Percentiles rank a stretch among this genome's conserved stretches.
phyloP scores from a whole-genome alignment of 2,329 filamentous ascomycete species.

The Spiromastix sp. region DNA sequence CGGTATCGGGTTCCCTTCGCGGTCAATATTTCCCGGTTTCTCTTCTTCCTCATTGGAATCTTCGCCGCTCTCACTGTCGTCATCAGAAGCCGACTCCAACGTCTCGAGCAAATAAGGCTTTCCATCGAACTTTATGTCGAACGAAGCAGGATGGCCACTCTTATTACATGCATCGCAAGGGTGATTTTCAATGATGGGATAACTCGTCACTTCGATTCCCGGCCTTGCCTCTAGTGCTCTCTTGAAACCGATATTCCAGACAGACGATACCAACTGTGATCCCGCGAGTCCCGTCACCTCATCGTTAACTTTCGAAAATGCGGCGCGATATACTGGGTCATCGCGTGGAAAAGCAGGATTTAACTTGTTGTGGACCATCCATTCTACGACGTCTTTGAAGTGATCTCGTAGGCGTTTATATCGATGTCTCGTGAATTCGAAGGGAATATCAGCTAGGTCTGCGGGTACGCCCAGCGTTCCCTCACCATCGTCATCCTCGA shows the following conservation, averaged over 20 bases:
- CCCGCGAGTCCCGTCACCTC: slow-evolving; percentile 57
- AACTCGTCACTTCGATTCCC: slow-evolving; percentile 41
- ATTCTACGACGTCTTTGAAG: slow-evolving; percentile 64
- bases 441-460: slow-evolving; percentile 45
- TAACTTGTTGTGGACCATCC: slow-evolving; percentile 71
- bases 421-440: slow-evolving; percentile 57
- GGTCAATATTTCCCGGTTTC: slow-evolving; percentile 30
- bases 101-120: slow-evolving; percentile 56
- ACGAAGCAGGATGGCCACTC: slow-evolving; percentile 56
- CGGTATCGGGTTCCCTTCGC: slow-evolving; percentile 38
- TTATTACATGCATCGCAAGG: slow-evolving; percentile 64
- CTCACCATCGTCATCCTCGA: slow-evolving; percentile 52
- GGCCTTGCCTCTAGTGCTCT: slow-evolving; percentile 56
- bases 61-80: slow-evolving; percentile 29
- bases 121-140: slow-evolving; percentile 52
- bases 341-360: slow-evolving; percentile 57
- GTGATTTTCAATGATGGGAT: slow-evolving; percentile 35
- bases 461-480: slow-evolving; percentile 47
- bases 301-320: slow-evolving; percentile 62
- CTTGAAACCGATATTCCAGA: slow-evolving; percentile 59
- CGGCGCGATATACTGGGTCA: slow-evolving; percentile 55
- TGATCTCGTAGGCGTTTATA: slow-evolving; percentile 60
- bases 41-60: slow-evolving; percentile 24
- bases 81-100: slow-evolving; percentile 50
- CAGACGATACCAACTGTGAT: slow-evolving; percentile 62